Base-by-base conservation (phyloP, 306 rosid genomes). In the Acmispon strigosus region DNA sequence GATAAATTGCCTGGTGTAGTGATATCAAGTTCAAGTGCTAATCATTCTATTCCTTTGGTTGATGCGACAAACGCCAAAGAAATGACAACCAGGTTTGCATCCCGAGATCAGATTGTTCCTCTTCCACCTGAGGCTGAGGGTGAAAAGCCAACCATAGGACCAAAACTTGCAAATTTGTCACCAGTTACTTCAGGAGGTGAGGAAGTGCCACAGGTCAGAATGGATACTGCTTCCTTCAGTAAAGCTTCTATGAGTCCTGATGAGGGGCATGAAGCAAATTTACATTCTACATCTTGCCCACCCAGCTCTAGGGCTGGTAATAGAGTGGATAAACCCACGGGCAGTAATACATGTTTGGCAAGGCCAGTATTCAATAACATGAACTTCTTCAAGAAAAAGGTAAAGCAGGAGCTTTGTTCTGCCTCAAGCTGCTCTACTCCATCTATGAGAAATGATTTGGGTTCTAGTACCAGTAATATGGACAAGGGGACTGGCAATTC, bases 331-430 rank as follows among this genome's bases (percentile, higher is more conserved):
- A 93, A 87, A 83, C 71, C 85, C 44, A 56, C 83, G 63, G 82
- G 84, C 83, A 84, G 76, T 73, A 70, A 55, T 77, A 72, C 84
- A 76, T 76, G 92, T 72, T 80, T 84, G 61, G 70, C 86, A 29
- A 88, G 81, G 84, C 87, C 91, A 20, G 73, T 77, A 65, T 81
- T 87, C 76, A 78, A 86, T 76, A 79, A 82, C 87, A 86, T 80
- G 78, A 88, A 76, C 76, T 80, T 86, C 74, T 69, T 76, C 49
- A 90, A 83, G 87, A 90, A 81, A 76, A 89, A 86, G 58, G 76
- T 76, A 69, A 92, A 90, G 78, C 90, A 79, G 54, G 90, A 85
- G 68, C 78, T 62, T 9, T 81, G 64, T 77, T 79, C 86, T 54
- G 63, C 79, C 60, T 82, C 86, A 6, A 81, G 80, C 55, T 72